Percentiles rank a stretch among this genome's conserved stretches.
phyloP scores from a whole-genome alignment of 371 early-diverging fungal genomes.

The Batkoa obscura region DNA sequence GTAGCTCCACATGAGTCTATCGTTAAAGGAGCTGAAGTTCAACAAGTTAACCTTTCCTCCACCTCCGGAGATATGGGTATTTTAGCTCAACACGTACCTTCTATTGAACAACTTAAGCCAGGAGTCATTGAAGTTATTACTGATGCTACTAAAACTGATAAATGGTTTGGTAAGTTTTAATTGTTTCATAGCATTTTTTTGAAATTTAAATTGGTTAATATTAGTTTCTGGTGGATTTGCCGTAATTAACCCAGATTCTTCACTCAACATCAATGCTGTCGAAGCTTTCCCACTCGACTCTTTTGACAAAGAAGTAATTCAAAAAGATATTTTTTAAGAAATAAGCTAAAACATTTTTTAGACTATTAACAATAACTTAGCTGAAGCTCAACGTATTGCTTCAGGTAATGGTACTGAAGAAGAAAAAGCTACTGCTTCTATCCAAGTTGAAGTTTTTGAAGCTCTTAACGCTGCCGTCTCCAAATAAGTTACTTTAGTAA shows the following conservation, averaged over 20 bases:
- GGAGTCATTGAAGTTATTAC: conserved; percentile 76
- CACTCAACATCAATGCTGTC: conserved; percentile 90
- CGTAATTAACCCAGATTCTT: conserved; percentile 87
- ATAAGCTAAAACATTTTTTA: conserved; percentile 15
- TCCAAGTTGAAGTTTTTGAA: conserved; percentile 81
- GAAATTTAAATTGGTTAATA: neutral
- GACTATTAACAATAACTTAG: conserved; percentile 51
- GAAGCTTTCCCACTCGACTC: conserved; percentile 86
- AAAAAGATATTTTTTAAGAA: neutral
- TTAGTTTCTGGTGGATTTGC: conserved; percentile 93
- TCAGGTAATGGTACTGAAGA: conserved; percentile 43
- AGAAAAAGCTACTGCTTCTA: conserved; percentile 67
- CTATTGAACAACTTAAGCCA: conserved; percentile 89
- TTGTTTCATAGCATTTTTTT: no score
- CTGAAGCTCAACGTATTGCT: conserved; percentile 60
- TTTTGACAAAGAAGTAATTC: conserved; percentile 47
- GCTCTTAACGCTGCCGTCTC: conserved; percentile 44
- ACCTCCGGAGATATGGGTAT: conserved; percentile 96
- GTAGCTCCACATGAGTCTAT: conserved; percentile 79
- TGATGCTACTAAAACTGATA: conserved; percentile 52
- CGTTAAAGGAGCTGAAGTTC: conserved; percentile 54
- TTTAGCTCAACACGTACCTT: conserved; percentile 92
- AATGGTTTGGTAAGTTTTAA: conserved; percentile 67
- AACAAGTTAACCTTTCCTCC: conserved; percentile 87
- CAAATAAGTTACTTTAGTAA: neutral